A percentile compares a stretch with the other conserved stretches of the same genome.
These are phyloP conservation scores for Candida freyschussii DNA, from an alignment of 1,139 yeast genomes.

Conservation along the genomic window DNA sequence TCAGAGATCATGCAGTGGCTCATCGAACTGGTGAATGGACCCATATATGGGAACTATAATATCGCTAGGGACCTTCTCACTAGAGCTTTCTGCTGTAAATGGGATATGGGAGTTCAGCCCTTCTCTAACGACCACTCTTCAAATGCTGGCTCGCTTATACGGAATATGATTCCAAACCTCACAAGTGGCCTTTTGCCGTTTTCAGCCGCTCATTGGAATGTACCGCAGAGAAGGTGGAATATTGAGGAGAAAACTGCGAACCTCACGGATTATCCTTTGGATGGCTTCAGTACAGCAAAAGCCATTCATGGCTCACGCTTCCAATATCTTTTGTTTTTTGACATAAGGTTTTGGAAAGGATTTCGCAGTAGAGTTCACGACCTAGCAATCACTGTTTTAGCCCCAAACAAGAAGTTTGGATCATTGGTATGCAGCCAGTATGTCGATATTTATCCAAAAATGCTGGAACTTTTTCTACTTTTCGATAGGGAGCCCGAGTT, in stretches of 20 bases:
- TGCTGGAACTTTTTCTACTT: constrained; percentile 68
- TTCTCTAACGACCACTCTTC: constrained; percentile 1
- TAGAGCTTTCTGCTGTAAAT: constrained; percentile 45
- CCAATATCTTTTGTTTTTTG: constrained; percentile 69
- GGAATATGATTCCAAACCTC: constrained; percentile 21
- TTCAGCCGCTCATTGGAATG: constrained; percentile 33
- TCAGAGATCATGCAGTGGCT: constrained; percentile 67
- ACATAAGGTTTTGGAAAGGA: constrained; percentile 68
- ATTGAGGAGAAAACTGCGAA: constrained; percentile 38
- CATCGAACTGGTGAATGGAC: constrained; percentile 51
- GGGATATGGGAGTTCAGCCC: constrained; percentile 45
- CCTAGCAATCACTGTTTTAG: constrained; percentile 62
- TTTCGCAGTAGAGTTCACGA: constrained; percentile 60
- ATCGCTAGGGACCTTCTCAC: constrained; percentile 50
- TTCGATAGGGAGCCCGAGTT: constrained; percentile 81
- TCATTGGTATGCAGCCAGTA: constrained; percentile 68
- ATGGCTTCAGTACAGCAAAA: constrained; percentile 11
- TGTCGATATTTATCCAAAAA: constrained; percentile 73
- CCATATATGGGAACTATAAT: constrained; percentile 46
- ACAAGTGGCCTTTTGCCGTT: constrained; percentile 15
- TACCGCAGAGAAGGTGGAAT: constrained; percentile 32
- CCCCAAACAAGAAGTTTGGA: constrained; percentile 60
- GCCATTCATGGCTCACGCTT: constrained; percentile 58
- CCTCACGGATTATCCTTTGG: constrained; percentile 41
- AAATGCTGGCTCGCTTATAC: constrained; percentile 13